Base-by-base conservation (phyloP, 208 protist genomes). In the Leishmania braziliensis region DNA sequence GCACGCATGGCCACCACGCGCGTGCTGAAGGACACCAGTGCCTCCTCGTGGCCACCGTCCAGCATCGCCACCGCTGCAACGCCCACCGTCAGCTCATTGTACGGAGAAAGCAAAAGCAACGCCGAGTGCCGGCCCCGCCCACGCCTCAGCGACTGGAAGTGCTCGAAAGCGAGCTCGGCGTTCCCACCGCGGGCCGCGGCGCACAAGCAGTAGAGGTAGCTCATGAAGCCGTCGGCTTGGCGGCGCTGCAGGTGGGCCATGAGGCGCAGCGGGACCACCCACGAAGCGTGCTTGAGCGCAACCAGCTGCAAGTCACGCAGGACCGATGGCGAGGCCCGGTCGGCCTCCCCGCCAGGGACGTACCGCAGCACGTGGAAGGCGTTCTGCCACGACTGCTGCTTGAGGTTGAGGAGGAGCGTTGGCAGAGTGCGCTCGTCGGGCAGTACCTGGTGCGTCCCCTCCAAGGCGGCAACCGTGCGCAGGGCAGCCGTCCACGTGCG, bases 141-240 rank as follows among this genome's bases (percentile, higher is more conserved):
- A 29, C 39, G 33, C 60, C n/a, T 76, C 51, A 91, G 83, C 14
- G 75, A 68, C 23, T 5, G 36, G 56, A 90, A 89, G 36, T 75
- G 79, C 16, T 50, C 16, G 48, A 86, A 75, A 14, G 81, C 63
- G 36, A 71, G 23, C 46, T 79, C 82, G 62, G 86, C 73, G 26
- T 91, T 82, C 3, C 91, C 93, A 0, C 86, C 86, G 23, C 86
- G 78, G 18, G 85, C 86, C 23, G 89, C 91, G 0, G 93, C 91
- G 71, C 91, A 92, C n/a, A 97, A 76, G 80, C 90, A 90, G 86
- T 97, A 95, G 26, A 94, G 72, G 80, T 92, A 85, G 77, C 91
- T 91, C 91, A 97, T 93, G 84, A 97, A 93, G 43, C 88, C 83
- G 20, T 89, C 82, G 5, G 79, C 86, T 3, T 84, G 66, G 23